A percentile compares a stretch with the other conserved stretches of the same genome.
Conservation (phyloP, 441 rosid species). For the Arabidopsis hybrid region DNA sequence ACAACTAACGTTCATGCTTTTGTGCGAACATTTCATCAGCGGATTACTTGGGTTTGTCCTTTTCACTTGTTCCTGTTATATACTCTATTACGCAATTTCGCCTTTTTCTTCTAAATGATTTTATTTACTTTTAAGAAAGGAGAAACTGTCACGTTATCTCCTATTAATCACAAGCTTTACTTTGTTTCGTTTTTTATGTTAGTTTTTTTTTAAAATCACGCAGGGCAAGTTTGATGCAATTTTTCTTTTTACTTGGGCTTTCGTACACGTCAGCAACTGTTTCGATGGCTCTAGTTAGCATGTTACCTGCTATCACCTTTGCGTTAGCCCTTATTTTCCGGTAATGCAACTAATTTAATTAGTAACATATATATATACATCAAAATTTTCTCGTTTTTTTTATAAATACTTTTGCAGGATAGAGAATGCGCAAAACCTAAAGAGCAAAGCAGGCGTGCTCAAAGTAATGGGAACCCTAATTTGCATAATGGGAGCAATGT, state of each 20-base stretch:
- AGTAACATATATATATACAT: background rate
- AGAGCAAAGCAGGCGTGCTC: conserved; percentile 41
- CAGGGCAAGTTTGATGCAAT: conserved; percentile 49
- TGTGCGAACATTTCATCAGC: conserved; percentile 54
- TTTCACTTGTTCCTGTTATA: conserved; percentile 11
- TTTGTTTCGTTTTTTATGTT: conserved; percentile 7
- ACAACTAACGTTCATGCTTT: conserved; percentile 45
- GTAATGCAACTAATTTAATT: conserved; percentile 33
- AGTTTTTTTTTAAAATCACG: conserved; percentile 6
- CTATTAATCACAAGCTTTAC: conserved; percentile 19
- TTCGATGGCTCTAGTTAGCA: conserved; percentile 39
- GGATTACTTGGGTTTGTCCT: conserved; percentile 58
- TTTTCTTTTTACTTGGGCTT: conserved; percentile 48
- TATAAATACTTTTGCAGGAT: conserved; percentile 30
- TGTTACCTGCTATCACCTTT: conserved; percentile 43
- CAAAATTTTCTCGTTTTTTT: background rate
- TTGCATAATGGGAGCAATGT: conserved; percentile 43
- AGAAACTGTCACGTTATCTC: conserved; percentile 11
- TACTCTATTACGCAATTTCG: conserved; percentile 17
- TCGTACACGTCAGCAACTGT: conserved; percentile 48
- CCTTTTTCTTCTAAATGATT: background rate
- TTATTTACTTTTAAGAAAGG: background rate
- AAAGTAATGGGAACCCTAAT: conserved; percentile 41
- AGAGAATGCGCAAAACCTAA: conserved; percentile 40
- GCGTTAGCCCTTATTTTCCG: conserved; percentile 41